Base-by-base conservation (phyloP, 768 basidiomycete genomes). In the Cystofilobasidium bisporidii region DNA sequence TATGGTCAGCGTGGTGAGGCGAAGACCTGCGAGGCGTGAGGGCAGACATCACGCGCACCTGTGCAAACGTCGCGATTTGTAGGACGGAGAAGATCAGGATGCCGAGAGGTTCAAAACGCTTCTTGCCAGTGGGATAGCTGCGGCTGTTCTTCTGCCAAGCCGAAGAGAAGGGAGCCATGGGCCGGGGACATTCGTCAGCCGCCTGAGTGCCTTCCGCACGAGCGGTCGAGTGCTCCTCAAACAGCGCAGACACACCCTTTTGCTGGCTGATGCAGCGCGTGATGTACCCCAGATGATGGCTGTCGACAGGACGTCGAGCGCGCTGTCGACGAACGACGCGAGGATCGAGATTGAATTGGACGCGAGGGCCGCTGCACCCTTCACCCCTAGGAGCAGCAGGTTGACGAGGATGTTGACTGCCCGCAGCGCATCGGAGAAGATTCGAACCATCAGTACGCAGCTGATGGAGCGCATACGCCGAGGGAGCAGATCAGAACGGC, bases 351-450 rank as follows among this genome's bases (percentile, higher is more conserved):
- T 45, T 12, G 67, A 68, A 24, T 40, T 50, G 17, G 53, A 57
- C 6, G 61, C 38, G n/a, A 63, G 22, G 2, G 55, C 55, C 0
- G 67, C 67, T 3, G n/a, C 67, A 4, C 55, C 67, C 36, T 68
- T 68, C 18, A 45, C n/a, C 3, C 15, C 53, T 0, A 68, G 40
- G 14, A 68, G 61, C 2, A 57, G 14, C 28, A 68, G 18, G 55
- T 68, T 68, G 40, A 68, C 61, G 43, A 40, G 24, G 50, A 68
- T 61, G 33, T 68, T 68, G 30, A 68, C 66, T 67, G 36, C 17
- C 26, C 6, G 8, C n/a, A 14, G 38, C 36, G 28, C 1, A 2
- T 20, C 28, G 12, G 56, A 18, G 9, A n/a, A 11, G 3, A n/a
- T n/a, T n/a, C n/a, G n/a, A n/a, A n/a, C n/a, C n/a, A n/a, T n/a